phyloP scores from a whole-genome alignment of 2,329 filamentous ascomycete genomes.

The Penicillium glabrum region DNA sequence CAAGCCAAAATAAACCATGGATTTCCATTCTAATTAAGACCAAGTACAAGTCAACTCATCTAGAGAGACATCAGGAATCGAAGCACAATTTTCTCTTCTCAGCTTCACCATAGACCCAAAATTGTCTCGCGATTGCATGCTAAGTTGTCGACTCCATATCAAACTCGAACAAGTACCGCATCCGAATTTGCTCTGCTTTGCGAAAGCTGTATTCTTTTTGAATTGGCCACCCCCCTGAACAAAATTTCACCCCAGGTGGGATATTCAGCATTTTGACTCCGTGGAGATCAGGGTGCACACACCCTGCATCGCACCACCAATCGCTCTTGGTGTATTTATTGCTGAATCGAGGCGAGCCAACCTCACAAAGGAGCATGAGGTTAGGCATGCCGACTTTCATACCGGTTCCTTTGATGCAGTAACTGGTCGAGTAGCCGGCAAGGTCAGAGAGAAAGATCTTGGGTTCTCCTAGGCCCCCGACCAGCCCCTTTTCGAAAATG shows the following conservation, averaged over 20 bases:
- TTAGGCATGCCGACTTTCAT: fast-evolving
- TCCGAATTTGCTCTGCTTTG: neutral
- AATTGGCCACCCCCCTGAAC: neutral
- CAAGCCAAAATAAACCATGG: too few relatives aligned
- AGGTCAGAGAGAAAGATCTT: neutral
- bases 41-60: neutral
- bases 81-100: too few relatives aligned
- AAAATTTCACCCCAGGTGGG: neutral
- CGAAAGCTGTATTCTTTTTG: neutral
- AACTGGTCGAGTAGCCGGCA: neutral
- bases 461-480: neutral
- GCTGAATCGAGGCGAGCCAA: neutral
- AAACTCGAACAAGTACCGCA: neutral
- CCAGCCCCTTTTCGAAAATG: neutral
- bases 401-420: neutral
- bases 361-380: conserved; percentile 1
- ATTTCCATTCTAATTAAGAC: too few relatives aligned
- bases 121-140: too few relatives aligned
- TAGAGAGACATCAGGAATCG: neutral
- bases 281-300: neutral
- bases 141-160: neutral
- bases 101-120: neutral
- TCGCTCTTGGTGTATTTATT: neutral
- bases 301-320: neutral
- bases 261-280: neutral